phyloP scores from a whole-genome alignment of 441 rosid species.

The Aquilaria agallochum region DNA sequence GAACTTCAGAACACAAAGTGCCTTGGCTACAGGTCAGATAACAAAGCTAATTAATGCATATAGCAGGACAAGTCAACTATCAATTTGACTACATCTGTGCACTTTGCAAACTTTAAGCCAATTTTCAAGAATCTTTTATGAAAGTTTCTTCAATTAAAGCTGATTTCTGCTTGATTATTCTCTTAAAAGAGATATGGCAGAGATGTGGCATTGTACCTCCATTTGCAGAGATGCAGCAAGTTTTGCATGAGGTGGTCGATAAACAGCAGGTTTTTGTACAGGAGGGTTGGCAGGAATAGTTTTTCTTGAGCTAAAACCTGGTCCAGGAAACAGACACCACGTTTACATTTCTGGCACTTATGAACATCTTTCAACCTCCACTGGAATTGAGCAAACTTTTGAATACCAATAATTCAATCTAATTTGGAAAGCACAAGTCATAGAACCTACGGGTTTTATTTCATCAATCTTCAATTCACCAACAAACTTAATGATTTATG shows the following conservation, averaged over 20 bases:
- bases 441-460: slow-evolving; percentile 57
- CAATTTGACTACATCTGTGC: not conserved
- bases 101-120: too few species aligned
- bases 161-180: not conserved
- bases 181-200: not conserved
- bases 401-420: not conserved
- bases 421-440: slow-evolving; percentile 11
- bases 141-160: not conserved
- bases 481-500: slow-evolving; percentile 57
- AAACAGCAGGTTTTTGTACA: slow-evolving; percentile 75
- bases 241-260: slow-evolving; percentile 94
- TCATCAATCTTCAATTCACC: slow-evolving; percentile 63
- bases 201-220: slow-evolving; percentile 46
- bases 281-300: slow-evolving; percentile 34
- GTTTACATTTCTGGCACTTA: too few species aligned
- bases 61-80: not conserved
- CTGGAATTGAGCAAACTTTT: not conserved
- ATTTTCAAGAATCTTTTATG: too few species aligned
- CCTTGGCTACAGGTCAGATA: not conserved
- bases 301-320: slow-evolving; percentile 58
- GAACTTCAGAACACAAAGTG: too few species aligned
- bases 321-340: slow-evolving; percentile 32
- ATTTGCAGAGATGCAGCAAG: slow-evolving; percentile 74
- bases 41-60: not conserved
- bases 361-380: too few species aligned